Conservation (phyloP, 2,329 filamentous ascomycete species). For the Kalmusia sp. region DNA sequence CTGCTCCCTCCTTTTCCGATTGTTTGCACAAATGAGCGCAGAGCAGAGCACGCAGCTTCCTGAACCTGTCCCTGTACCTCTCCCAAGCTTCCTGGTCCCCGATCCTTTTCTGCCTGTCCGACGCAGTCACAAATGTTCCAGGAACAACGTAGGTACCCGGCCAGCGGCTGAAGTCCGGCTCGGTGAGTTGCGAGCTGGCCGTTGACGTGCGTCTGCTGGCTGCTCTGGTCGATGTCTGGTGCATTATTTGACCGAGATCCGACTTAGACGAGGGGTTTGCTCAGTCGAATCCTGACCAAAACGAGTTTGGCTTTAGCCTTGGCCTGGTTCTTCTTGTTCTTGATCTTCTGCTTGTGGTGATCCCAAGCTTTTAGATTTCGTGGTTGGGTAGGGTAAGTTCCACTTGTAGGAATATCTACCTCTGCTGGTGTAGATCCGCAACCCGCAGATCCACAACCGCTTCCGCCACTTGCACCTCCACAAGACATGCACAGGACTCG, state of each 20-base stretch:
- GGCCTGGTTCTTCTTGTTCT: background rate
- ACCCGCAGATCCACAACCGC: background rate
- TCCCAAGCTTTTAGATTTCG: background rate
- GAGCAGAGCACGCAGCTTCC: conserved; percentile 15
- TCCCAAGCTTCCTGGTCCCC: conserved; percentile 27
- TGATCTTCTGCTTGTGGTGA: conserved; percentile 1
- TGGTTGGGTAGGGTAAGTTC: too few species aligned
- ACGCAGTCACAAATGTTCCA: conserved; percentile 24
- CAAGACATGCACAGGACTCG: conserved; percentile 1
- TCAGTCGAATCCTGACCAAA: conserved; percentile 1
- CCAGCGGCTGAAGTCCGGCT: conserved; percentile 26
- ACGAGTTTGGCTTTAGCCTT: background rate
- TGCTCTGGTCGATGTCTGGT: conserved; percentile 5
- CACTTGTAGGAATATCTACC: too few species aligned
- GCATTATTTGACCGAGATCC: background rate
- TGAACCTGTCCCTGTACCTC: conserved; percentile 21
- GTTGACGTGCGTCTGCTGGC: background rate
- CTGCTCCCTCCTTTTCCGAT: background rate
- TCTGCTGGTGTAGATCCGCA: background rate
- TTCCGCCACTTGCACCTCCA: background rate
- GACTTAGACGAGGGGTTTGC: background rate
- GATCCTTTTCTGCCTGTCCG: background rate
- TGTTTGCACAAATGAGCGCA: background rate
- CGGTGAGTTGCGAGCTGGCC: background rate
- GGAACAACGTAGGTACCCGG: conserved; percentile 33